Evolutionary conservation across 2,329 filamentous ascomycete species (phyloP).

Genomic region (Graphium sp.): DNA sequence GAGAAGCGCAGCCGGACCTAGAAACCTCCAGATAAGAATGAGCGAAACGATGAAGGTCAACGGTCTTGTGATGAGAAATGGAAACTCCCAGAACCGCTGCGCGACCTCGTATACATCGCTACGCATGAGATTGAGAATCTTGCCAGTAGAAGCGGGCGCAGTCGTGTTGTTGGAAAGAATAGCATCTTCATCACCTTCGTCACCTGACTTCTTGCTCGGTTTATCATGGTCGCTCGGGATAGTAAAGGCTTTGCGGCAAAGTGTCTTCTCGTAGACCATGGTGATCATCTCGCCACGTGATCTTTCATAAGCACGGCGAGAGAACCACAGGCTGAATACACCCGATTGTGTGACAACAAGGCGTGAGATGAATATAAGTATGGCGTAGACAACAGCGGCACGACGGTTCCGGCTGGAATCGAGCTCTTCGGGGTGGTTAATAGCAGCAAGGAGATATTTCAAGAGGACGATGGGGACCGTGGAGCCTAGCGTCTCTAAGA

Average conservation of each 20-base stretch:
- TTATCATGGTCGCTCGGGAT: conserved; percentile 17
- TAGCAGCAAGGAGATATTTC: conserved; percentile 42
- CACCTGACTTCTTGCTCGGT: conserved; percentile 6
- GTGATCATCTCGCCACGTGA: conserved; percentile 73
- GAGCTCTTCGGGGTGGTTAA: conserved; percentile 2
- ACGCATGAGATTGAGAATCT: conserved; percentile 77
- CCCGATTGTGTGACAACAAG: conserved; percentile 46
- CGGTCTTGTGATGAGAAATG: conserved; percentile 58
- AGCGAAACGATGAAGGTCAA: conserved; percentile 61
- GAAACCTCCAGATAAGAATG: conserved; percentile 56
- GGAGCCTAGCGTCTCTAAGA: conserved; percentile 40
- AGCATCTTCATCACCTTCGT: conserved; percentile 4
- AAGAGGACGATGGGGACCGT: conserved; percentile 50
- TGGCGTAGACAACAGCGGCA: conserved; percentile 31
- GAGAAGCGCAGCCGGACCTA: conserved; percentile 64
- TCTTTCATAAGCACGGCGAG: conserved; percentile 68
- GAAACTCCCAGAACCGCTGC: conserved; percentile 78
- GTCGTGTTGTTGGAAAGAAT: conserved; percentile 6
- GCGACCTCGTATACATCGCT: conserved; percentile 69
- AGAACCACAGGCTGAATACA: conserved; percentile 64
- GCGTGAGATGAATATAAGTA: conserved; percentile 41
- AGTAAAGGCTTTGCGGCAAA: conserved; percentile 42
- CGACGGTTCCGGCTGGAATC: no score
- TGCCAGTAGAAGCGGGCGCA: conserved; percentile 63
- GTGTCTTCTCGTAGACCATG: conserved; percentile 66